Percentiles rank a stretch among this genome's conserved stretches.
Evolutionary conservation across 805 yeast genomes (phyloP).

Genomic region (Sungouiella thailandica): DNA sequence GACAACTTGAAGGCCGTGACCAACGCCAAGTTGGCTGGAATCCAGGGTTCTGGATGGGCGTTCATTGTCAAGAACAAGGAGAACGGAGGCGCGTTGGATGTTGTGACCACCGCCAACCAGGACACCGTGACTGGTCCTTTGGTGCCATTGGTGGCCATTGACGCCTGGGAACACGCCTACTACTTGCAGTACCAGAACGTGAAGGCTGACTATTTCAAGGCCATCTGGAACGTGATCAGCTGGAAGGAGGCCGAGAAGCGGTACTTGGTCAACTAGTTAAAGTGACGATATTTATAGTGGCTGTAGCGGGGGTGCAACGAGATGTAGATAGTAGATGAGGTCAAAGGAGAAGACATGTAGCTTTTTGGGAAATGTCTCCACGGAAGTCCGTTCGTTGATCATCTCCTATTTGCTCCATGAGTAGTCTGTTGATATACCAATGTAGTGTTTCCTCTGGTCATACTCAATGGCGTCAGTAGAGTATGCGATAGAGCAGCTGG

Average conservation of each 20-base stretch:
- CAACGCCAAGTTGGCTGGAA: slow-evolving; percentile 41
- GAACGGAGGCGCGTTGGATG: slow-evolving; percentile 39
- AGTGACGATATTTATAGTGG: too few species aligned
- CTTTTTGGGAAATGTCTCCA: too few species aligned
- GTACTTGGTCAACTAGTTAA: slow-evolving; percentile 18
- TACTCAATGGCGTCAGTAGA: too few species aligned
- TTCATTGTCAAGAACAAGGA: slow-evolving; percentile 44
- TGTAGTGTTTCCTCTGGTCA: too few species aligned
- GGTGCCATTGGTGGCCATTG: slow-evolving; percentile 45
- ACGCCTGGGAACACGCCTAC: slow-evolving; percentile 53
- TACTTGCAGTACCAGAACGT: slow-evolving; percentile 50
- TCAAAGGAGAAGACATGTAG: too few species aligned
- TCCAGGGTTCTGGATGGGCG: slow-evolving; percentile 54
- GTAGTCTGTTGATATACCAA: too few species aligned
- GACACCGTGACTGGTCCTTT: slow-evolving; percentile 43
- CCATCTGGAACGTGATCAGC: slow-evolving; percentile 47
- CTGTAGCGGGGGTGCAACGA: too few species aligned
- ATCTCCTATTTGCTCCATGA: too few species aligned
- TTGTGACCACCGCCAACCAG: slow-evolving; percentile 44
- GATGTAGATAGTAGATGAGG: too few species aligned
- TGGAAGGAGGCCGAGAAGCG: slow-evolving; percentile 49
- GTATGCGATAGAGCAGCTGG: too few species aligned
- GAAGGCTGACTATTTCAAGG: slow-evolving; percentile 46
- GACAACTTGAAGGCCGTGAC: slow-evolving; percentile 38
- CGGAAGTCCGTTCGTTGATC: too few species aligned